These are phyloP conservation scores for Venturia oleaginea DNA, from an alignment of 2,329 filamentous ascomycete genomes.

Conservation along the genomic window DNA sequence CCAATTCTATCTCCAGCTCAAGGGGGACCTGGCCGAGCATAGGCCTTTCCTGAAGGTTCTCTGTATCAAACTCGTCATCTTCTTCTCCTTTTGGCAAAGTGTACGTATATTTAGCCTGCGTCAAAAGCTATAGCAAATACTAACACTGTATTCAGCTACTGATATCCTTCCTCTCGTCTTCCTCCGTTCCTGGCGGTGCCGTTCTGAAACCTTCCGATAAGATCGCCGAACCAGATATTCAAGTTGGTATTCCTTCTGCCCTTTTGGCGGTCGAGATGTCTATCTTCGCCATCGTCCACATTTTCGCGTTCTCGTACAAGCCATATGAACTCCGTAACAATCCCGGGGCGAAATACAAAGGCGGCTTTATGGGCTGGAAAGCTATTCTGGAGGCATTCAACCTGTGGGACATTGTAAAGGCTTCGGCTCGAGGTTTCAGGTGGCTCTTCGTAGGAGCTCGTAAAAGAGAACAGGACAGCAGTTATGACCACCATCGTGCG, in stretches of 20 bases:
- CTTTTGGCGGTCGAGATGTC: conserved; percentile 81
- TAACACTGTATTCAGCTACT: conserved; percentile 33
- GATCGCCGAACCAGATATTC: conserved; percentile 65
- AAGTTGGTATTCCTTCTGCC: conserved; percentile 69
- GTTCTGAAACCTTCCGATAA: conserved; percentile 53
- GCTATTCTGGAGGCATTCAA: conserved; percentile 68
- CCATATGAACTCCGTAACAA: conserved; percentile 46
- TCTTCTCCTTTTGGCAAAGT: conserved; percentile 81
- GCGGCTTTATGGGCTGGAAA: conserved; percentile 54
- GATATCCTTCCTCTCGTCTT: conserved; percentile 52
- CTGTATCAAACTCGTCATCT: conserved; percentile 85
- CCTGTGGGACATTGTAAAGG: conserved; percentile 74
- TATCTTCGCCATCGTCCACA: conserved; percentile 65
- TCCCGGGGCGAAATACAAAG: conserved; percentile 40
- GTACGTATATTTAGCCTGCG: conserved; percentile 24
- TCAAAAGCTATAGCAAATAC: not conserved
- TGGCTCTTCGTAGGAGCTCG: conserved; percentile 73
- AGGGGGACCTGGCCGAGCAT: conserved; percentile 57
- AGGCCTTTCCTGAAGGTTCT: conserved; percentile 70
- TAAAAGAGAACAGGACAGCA: conserved; percentile 38
- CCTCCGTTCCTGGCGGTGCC: conserved; percentile 37
- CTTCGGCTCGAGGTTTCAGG: conserved; percentile 63
- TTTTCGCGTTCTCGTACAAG: conserved; percentile 73
- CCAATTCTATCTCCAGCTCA: conserved; percentile 76
- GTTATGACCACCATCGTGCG: conserved; percentile 23